Conservation (phyloP, 2,329 filamentous ascomycete genomes). For the Podosphaera aphanis region DNA sequence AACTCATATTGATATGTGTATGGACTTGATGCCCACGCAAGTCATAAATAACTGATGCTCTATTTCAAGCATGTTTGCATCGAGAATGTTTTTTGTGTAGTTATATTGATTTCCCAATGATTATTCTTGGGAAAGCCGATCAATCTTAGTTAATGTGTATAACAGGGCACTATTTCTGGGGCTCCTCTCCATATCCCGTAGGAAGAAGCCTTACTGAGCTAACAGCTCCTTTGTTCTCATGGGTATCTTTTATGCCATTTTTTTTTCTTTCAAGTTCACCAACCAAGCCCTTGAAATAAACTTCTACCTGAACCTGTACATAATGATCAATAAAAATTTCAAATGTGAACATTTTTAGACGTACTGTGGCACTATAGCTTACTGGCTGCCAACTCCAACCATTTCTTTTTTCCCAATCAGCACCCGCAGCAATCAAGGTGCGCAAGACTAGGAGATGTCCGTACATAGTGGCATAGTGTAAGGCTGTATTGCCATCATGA, state of each 20-base stretch:
- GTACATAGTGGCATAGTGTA: constrained; percentile 68
- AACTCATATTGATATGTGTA: no score
- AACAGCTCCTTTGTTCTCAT: constrained; percentile 8
- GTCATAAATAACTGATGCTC: no score
- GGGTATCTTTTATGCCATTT: constrained; percentile 17
- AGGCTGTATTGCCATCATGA: constrained; percentile 55
- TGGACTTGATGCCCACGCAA: no score
- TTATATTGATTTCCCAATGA: no score
- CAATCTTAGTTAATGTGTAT: neutral
- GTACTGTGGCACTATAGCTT: constrained; percentile 28
- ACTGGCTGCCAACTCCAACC: constrained; percentile 61
- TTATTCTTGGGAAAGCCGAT: no score
- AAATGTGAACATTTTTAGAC: neutral
- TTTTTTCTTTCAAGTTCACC: constrained; percentile 44
- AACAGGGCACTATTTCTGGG: neutral
- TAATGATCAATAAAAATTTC: neutral
- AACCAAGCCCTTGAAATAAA: constrained; percentile 59
- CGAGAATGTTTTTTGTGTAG: no score
- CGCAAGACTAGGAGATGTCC: constrained; percentile 58
- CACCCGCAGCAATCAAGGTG: constrained; percentile 55
- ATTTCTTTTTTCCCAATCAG: constrained; percentile 49
- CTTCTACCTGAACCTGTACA: constrained; percentile 37
- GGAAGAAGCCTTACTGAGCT: constrained; percentile 2
- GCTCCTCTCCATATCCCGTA: neutral
- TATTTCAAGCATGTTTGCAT: no score